Percentiles rank a stretch among this genome's conserved stretches.
phyloP scores from a whole-genome alignment of 805 yeast genomes.

The Cyberlindnera misumaiensis region DNA sequence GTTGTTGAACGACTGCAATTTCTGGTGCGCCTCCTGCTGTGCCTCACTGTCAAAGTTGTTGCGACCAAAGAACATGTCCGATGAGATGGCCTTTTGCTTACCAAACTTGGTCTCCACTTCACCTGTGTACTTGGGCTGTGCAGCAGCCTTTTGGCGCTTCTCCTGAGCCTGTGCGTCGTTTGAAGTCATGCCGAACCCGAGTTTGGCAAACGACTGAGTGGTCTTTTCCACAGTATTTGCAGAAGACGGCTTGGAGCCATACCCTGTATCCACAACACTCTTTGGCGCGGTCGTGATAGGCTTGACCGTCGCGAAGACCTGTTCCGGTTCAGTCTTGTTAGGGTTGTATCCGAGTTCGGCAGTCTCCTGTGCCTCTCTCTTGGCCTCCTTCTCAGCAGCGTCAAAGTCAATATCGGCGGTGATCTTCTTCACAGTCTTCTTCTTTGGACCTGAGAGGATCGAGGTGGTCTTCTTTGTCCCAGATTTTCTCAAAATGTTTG shows the following conservation, averaged over 20 bases:
- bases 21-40: constrained; percentile 73
- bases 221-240: constrained; percentile 32
- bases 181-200: constrained; percentile 86
- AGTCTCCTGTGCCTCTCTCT: constrained; percentile 67
- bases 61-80: constrained; percentile 91
- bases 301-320: constrained; percentile 7
- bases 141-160: constrained; percentile 37
- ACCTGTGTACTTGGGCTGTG: constrained; percentile 63
- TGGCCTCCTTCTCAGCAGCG: constrained; percentile 70
- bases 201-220: constrained; percentile 67
- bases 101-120: constrained; percentile 76
- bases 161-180: constrained; percentile 48
- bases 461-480: constrained; percentile 31
- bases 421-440: constrained; percentile 52
- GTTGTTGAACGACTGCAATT: constrained; percentile 74
- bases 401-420: constrained; percentile 54
- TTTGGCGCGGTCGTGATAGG: constrained; percentile 20
- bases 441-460: constrained; percentile 49
- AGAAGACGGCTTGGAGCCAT: constrained; percentile 6
- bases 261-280: constrained; percentile 2
- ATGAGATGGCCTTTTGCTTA: constrained; percentile 86
- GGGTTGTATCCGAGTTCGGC: constrained; percentile 38
- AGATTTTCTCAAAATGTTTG: constrained; percentile 25
- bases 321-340: constrained; percentile 16
- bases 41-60: constrained; percentile 74